phyloP scores from a whole-genome alignment of 1,139 yeast species.

The Pneumocystis sp. region DNA sequence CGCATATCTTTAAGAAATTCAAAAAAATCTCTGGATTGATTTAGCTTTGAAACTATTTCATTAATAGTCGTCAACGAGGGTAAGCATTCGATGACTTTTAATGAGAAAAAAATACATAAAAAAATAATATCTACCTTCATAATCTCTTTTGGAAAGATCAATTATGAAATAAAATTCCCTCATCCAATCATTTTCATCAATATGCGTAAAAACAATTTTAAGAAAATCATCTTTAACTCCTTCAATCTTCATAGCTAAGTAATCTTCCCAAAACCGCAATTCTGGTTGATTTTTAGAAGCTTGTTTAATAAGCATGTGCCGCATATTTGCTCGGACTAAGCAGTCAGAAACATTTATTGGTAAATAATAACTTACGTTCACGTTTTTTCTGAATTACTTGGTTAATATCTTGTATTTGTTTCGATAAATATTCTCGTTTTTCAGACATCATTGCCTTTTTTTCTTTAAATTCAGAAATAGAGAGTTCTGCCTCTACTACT shows the following conservation, averaged over 20 bases:
- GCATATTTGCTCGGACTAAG: background rate
- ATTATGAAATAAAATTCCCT: constrained; percentile 7
- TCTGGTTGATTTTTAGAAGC: constrained; percentile 10
- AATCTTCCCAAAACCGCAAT: constrained; percentile 10
- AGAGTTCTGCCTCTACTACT: background rate
- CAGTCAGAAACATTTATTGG: background rate
- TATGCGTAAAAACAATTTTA: constrained; percentile 9
- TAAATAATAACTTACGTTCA: background rate
- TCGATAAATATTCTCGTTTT: background rate
- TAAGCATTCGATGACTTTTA: constrained; percentile 46
- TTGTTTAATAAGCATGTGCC: background rate
- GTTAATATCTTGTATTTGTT: background rate
- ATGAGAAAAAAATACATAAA: constrained; percentile 48
- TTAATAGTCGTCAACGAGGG: constrained; percentile 52
- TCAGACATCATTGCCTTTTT: background rate
- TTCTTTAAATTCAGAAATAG: background rate
- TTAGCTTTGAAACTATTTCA: constrained; percentile 1
- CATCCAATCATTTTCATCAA: constrained; percentile 6
- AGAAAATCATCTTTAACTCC: constrained; percentile 10
- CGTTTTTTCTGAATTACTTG: background rate
- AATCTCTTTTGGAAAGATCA: constrained; percentile 2
- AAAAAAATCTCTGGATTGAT: constrained; percentile 15
- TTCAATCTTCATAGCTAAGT: constrained; percentile 11
- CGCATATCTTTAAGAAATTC: constrained; percentile 31
- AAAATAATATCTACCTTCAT: constrained; percentile 35